Conservation (phyloP, 2,329 filamentous ascomycete genomes). For the Aureobasidium sp. region DNA sequence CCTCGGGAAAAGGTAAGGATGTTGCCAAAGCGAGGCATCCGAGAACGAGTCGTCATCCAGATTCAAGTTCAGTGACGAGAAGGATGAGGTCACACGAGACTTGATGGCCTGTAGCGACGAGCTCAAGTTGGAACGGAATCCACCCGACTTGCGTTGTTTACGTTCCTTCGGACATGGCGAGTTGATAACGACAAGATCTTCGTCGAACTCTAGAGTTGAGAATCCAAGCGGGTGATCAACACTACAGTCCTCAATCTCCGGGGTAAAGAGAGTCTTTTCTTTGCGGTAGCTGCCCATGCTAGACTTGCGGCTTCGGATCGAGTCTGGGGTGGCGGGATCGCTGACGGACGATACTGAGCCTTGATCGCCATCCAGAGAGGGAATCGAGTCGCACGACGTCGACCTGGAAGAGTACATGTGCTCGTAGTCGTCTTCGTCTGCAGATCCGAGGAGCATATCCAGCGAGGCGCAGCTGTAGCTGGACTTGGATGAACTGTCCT, state of each 20-base stretch:
- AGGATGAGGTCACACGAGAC: conserved; percentile 50
- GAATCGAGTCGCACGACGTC: conserved; percentile 52
- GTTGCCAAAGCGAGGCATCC: conserved; percentile 55
- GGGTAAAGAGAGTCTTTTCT: conserved; percentile 43
- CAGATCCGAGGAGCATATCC: conserved; percentile 50
- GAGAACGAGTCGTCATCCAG: conserved; percentile 33
- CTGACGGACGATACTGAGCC: conserved; percentile 41
- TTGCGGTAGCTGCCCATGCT: conserved; percentile 35
- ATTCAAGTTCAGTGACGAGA: conserved; percentile 48
- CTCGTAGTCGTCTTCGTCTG: conserved; percentile 41
- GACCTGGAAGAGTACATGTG: conserved; percentile 43
- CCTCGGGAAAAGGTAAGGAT: conserved; percentile 50
- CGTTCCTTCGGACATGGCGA: conserved; percentile 35
- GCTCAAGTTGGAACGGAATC: conserved; percentile 58
- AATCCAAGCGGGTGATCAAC: conserved; percentile 52
- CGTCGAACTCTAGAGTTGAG: conserved; percentile 22
- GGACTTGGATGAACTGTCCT: conserved; percentile 33
- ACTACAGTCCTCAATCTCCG: conserved; percentile 47
- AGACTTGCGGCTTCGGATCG: conserved; percentile 26
- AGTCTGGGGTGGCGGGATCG: conserved; percentile 37
- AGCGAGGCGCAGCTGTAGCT: conserved; percentile 34
- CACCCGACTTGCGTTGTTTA: conserved; percentile 21
- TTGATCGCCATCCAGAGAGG: conserved; percentile 45
- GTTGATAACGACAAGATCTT: conserved; percentile 25
- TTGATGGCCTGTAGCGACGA: conserved; percentile 56